phyloP scores from a whole-genome alignment of 495 filamentous ascomycete species.

The Neurospora tetraspora region DNA sequence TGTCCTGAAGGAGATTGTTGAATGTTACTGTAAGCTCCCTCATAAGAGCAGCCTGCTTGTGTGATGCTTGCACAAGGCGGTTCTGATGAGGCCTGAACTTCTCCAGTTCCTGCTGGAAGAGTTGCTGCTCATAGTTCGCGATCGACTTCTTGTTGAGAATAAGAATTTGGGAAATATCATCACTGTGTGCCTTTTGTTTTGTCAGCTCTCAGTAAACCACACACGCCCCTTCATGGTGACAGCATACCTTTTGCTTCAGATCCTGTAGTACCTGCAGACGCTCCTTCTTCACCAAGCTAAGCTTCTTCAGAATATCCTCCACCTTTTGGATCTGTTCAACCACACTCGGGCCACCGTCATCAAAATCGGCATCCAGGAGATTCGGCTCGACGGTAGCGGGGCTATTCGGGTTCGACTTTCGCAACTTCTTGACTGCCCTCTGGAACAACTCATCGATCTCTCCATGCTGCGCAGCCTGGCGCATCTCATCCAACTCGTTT shows the following conservation, averaged over 20 bases:
- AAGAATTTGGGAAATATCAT: constrained; percentile 93
- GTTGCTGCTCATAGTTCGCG: constrained; percentile 72
- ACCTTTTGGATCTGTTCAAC: constrained; percentile 82
- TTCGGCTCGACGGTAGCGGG: constrained; percentile 58
- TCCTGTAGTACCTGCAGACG: constrained; percentile 87
- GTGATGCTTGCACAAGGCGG: constrained; percentile 78
- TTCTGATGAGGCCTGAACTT: constrained; percentile 94
- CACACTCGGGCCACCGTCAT: constrained; percentile 66
- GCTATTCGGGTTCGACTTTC: constrained; percentile 45
- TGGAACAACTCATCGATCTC: constrained; percentile 87
- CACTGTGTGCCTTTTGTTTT: constrained; percentile 65
- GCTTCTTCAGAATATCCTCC: constrained; percentile 82
- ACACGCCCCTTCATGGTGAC: background rate
- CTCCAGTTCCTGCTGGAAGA: constrained; percentile 90
- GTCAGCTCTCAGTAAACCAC: background rate
- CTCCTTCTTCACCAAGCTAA: constrained; percentile 87
- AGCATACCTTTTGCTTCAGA: constrained; percentile 83
- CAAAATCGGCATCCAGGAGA: constrained; percentile 84
- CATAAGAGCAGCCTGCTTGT: constrained; percentile 89
- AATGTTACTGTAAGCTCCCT: constrained; percentile 89
- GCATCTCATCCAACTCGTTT: constrained; percentile 90
- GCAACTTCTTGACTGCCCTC: constrained; percentile 59
- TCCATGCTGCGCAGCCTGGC: constrained; percentile 74
- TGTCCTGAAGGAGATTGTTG: constrained; percentile 82
- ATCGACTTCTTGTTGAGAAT: constrained; percentile 97